Evolutionary conservation across 306 rosid genomes (phyloP), one percentile per base, ranked within the genome.

Genomic region (Medicago ruthenica): DNA sequence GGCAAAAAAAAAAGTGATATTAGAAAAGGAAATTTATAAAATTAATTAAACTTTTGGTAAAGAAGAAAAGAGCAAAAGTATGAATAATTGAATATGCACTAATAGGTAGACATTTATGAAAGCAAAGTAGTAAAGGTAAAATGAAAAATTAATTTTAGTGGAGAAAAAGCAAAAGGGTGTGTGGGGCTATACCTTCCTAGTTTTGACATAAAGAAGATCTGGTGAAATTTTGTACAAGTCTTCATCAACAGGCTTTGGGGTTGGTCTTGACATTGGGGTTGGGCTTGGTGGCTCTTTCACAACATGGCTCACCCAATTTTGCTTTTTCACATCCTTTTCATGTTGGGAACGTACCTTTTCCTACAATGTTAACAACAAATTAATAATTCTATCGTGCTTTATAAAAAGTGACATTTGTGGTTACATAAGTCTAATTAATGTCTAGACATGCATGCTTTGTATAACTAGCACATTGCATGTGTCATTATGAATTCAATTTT

Each of bases 201-300:
- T 58, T 75, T 87, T 92, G 11, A 83, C 89, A 54, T 45, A 86
- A 83, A 88, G 89, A 60, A 87, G 88, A 5, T 81, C 87, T 0
- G 98, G 97, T 34, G 96, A 90, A 37, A 92, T 89, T 75, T 84
- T 90, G 76, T 94, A 94, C 73, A 94, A 81, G 54, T 94, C 96
- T 55, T 90, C 96, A 34, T 94, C 95, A 12, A 94, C 90, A 0
- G 97, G 95, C 51, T 92, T 94, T 1, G 93, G 91, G 21, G 83
- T 82, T 48, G 87, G 83, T 78, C 84, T 83, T 58, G 75, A 70
- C 62, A 76, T 36, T n/a, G 82, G 67, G 21, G 67, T 76, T 45
- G 89, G 85, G 73, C 83, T 73, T 1, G 69, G 60, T 42, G 84
- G 78, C 40, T 87, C 81, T 12, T 39, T 70, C 39, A 64, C 85